Evolutionary conservation across 441 rosid genomes (phyloP), one percentile per base, ranked within the genome.

Genomic region (Erodium texanum): DNA sequence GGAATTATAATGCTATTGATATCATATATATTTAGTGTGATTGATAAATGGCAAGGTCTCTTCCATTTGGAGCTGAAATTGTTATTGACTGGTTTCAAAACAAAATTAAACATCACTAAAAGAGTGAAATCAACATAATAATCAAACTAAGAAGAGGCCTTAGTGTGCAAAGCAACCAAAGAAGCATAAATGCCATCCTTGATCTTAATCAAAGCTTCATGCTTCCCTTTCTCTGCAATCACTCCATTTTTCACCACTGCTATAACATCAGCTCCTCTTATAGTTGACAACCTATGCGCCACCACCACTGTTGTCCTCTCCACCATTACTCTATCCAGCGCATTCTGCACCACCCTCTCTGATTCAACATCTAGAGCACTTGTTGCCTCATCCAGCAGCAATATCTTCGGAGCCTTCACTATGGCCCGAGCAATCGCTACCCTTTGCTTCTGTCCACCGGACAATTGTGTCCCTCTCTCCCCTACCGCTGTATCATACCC

Each of bases 381-480:
- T 0, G 84, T 88, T 24, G 93, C 96, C 70, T 92, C 95, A 18
- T 87, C 87, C 2, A 85, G 68, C 0, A 87, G 80, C 62, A 88
- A 54, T 71, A 87, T 77, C 64, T 78, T 88, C 0, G 90, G 93
- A 29, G 71, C 82, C 63, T 84, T 92, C 0, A 83, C 79, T 0
- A 92, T 83, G 0, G 98, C 96, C 1, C 95, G 81, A 0, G 90
- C 90, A 34, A 88, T 87, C 9, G 88, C 98, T 61, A 89, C 84
- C 58, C 90, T 66, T 68, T 92, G 90, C 76, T 89, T 92, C 66
- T 89, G 95, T 4, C 96, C 86, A 0, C 95, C 88, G 0, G 93
- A 88, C 71, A 87, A 8, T 7, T 89, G 94, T 14, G 78, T 73
- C 56, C 97, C 97, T 71, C 91, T 18, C 61, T 64, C 93, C 8